phyloP scores from a whole-genome alignment of 257 asterid species.

The Primulina eburnea region DNA sequence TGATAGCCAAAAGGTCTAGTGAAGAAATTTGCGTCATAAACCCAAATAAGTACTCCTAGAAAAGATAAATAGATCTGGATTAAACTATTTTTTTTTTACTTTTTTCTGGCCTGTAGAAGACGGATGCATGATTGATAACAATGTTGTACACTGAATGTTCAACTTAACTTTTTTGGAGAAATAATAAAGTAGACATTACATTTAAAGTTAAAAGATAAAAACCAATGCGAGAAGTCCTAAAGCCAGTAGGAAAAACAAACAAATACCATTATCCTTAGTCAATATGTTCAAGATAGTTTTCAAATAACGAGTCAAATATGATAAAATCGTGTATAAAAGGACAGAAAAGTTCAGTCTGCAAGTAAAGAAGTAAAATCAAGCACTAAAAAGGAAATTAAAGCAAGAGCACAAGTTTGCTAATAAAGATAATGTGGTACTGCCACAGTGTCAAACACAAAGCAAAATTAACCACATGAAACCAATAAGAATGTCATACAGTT shows the following conservation, averaged over 20 bases:
- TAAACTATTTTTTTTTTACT: not conserved
- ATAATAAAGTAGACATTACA: not conserved
- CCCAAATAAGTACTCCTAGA: not conserved
- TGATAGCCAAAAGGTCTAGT: not conserved
- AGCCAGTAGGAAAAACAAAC: not conserved
- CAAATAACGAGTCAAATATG: not conserved
- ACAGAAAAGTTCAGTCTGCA: not conserved
- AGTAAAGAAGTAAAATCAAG: not conserved
- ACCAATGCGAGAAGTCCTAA: not conserved
- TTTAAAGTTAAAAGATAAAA: not conserved
- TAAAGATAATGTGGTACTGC: not conserved
- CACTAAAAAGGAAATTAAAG: not conserved
- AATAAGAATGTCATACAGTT: not conserved
- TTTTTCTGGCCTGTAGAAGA: not conserved
- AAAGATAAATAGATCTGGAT: not conserved
- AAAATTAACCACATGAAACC: slow-evolving; percentile 2
- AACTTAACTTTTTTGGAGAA: not conserved
- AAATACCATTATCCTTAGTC: not conserved
- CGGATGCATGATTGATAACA: not conserved
- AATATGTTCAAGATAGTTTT: not conserved
- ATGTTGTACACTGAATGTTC: not conserved
- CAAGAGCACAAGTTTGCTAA: not conserved
- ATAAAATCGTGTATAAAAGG: not conserved
- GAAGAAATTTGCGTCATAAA: not conserved
- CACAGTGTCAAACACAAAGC: not conserved